Conservation (phyloP, 1,284 basidiomycete species). For the Earliella scabrosa region DNA sequence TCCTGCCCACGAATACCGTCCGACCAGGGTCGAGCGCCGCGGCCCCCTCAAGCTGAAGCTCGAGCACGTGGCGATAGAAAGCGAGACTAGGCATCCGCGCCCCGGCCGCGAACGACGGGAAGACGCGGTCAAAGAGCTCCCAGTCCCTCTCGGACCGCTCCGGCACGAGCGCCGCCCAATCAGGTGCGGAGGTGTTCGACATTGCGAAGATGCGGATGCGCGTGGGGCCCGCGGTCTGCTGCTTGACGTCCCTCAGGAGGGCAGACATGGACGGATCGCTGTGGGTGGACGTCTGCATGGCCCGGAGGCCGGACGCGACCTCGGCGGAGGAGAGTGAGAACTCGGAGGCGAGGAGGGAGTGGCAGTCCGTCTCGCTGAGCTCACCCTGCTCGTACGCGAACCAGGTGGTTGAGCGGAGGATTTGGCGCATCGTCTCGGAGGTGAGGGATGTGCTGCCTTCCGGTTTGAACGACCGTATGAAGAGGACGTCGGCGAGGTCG, state of each 20-base stretch:
- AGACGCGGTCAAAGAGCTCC: conserved; percentile 49
- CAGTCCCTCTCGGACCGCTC: conserved; percentile 43
- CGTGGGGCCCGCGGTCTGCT: too few species aligned
- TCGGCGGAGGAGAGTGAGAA: conserved; percentile 42
- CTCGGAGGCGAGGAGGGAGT: conserved; percentile 42
- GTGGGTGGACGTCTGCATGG: conserved; percentile 46
- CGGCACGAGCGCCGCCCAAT: conserved; percentile 46
- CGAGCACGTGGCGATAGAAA: conserved; percentile 56
- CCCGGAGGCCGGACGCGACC: conserved; percentile 43
- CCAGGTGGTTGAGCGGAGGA: conserved; percentile 47
- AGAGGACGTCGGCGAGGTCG: conserved; percentile 60
- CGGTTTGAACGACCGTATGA: conserved; percentile 55
- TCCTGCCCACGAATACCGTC: conserved; percentile 61
- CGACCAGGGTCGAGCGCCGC: conserved; percentile 45
- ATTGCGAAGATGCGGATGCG: conserved; percentile 51
- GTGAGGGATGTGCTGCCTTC: conserved; percentile 47
- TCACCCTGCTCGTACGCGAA: conserved; percentile 33
- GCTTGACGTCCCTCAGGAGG: conserved; percentile 49
- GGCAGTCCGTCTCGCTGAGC: conserved; percentile 47
- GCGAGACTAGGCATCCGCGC: conserved; percentile 58
- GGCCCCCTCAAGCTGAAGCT: too few species aligned
- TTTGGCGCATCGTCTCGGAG: conserved; percentile 43
- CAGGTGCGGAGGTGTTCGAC: conserved; percentile 58
- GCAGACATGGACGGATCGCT: conserved; percentile 45
- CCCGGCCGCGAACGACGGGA: conserved; percentile 49